Conservation (phyloP, 2,329 filamentous ascomycete species). For the Trichocomaceae sp. region DNA sequence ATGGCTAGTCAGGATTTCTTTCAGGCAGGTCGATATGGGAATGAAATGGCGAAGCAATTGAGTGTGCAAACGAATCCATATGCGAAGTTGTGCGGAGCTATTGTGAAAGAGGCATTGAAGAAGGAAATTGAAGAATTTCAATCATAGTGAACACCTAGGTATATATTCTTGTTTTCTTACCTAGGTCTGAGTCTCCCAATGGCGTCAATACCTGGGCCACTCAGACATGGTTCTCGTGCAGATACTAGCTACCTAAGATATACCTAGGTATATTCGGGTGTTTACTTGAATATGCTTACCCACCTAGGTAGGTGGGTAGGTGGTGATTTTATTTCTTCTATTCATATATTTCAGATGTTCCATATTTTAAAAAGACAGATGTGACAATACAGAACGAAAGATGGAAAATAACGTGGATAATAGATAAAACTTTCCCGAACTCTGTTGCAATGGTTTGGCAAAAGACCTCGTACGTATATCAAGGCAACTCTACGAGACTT, state of each 20-base stretch:
- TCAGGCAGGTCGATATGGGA: conserved; percentile 49
- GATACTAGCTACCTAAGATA: too few species aligned
- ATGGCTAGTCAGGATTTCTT: conserved; percentile 51
- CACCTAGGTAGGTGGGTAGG: too few species aligned
- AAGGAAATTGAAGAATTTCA: conserved; percentile 43
- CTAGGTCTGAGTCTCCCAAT: too few species aligned
- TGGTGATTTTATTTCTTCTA: too few species aligned
- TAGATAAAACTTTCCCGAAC: background rate
- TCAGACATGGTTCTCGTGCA: too few species aligned
- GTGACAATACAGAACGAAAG: background rate
- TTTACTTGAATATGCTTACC: too few species aligned
- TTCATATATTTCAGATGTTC: too few species aligned
- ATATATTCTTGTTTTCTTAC: background rate
- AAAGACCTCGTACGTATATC: too few species aligned
- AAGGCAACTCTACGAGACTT: background rate
- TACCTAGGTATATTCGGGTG: too few species aligned
- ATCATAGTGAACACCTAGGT: conserved; percentile 8
- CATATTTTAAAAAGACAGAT: too few species aligned
- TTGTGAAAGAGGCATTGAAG: conserved; percentile 54
- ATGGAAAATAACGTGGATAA: background rate
- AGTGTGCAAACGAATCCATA: conserved; percentile 57
- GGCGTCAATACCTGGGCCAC: too few species aligned
- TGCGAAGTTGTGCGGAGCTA: conserved; percentile 56
- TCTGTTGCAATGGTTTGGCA: background rate
- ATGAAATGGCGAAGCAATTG: conserved; percentile 51